Evolutionary conservation across 2,329 filamentous ascomycete genomes (phyloP).

Genomic region (Diaporthe velutina): DNA sequence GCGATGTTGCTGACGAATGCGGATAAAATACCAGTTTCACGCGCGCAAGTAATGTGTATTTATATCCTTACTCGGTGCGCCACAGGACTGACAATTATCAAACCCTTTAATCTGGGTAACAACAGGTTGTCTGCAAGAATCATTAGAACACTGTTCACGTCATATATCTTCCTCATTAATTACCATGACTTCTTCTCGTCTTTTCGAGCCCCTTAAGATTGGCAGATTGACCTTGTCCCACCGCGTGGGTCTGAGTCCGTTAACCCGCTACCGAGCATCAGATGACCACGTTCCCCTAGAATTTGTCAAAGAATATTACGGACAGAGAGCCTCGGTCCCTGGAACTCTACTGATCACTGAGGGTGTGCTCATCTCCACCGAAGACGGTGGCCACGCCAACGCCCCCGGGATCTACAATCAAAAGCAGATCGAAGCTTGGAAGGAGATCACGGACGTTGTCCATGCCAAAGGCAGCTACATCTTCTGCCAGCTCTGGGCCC

Average conservation of each 20-base stretch:
- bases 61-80: background rate
- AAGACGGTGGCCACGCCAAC: constrained; percentile 58
- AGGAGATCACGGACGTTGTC: constrained; percentile 66
- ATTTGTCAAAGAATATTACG: constrained; percentile 24
- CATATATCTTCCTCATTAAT: background rate
- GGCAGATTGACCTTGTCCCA: constrained; percentile 14
- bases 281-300: constrained; percentile 9
- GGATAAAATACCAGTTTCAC: background rate
- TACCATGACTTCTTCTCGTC: background rate
- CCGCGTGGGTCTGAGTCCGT: constrained; percentile 7
- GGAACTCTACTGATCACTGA: constrained; percentile 65
- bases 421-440: constrained; percentile 67
- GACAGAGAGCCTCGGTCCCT: constrained; percentile 12
- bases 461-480: constrained; percentile 70
- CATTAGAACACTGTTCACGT: background rate
- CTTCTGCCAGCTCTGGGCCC: constrained; percentile 72
- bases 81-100: background rate
- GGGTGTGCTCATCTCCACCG: constrained; percentile 62
- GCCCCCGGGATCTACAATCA: constrained; percentile 58
- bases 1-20: background rate
- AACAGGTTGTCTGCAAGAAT: too few species aligned
- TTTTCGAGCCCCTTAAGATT: constrained; percentile 28
- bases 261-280: constrained; percentile 30
- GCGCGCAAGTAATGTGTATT: background rate
- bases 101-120: background rate